Evolutionary conservation across 2,329 filamentous ascomycete genomes (phyloP).

Genomic region (Myotisia sp.): DNA sequence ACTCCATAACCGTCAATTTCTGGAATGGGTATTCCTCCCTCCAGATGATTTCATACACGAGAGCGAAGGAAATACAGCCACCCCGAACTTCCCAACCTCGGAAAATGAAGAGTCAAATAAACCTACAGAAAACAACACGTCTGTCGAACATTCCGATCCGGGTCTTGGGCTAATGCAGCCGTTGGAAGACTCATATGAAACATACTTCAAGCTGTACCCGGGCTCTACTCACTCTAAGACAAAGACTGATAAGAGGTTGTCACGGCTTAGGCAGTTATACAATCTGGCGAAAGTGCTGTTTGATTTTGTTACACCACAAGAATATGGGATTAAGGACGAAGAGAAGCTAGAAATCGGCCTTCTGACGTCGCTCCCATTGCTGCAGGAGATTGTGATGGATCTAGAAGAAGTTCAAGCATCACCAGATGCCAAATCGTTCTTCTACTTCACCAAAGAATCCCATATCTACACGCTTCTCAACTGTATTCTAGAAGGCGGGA

Average conservation of each 20-base stretch:
- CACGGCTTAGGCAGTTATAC: slow-evolving; percentile 84
- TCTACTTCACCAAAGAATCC: slow-evolving; percentile 98
- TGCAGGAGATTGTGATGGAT: slow-evolving; percentile 94
- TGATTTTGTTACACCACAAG: slow-evolving; percentile 95
- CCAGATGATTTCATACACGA: slow-evolving; percentile 57
- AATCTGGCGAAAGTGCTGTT: slow-evolving; percentile 88
- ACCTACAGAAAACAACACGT: slow-evolving; percentile 13
- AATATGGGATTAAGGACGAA: slow-evolving; percentile 88
- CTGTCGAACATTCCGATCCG: slow-evolving; percentile 18
- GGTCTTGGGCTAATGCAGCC: slow-evolving; percentile 31
- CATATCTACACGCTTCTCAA: slow-evolving; percentile 98
- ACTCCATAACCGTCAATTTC: slow-evolving; percentile 84
- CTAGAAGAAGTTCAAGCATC: slow-evolving; percentile 95
- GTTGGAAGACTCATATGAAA: slow-evolving; percentile 43
- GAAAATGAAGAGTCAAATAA: slow-evolving; percentile 1
- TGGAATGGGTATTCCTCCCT: slow-evolving; percentile 95
- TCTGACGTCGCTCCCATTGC: slow-evolving; percentile 76
- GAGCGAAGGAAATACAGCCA: slow-evolving; percentile 41
- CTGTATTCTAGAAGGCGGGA: slow-evolving; percentile 91
- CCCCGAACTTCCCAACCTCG: slow-evolving; percentile 6
- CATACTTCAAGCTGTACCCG: slow-evolving; percentile 82
- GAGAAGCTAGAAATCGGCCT: slow-evolving; percentile 99
- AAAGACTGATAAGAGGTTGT: slow-evolving; percentile 70
- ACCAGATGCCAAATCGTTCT: slow-evolving; percentile 84
- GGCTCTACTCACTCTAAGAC: slow-evolving; percentile 59